Evolutionary conservation across 768 basidiomycete species (phyloP).

Genomic region (Leccinum obscurum): DNA sequence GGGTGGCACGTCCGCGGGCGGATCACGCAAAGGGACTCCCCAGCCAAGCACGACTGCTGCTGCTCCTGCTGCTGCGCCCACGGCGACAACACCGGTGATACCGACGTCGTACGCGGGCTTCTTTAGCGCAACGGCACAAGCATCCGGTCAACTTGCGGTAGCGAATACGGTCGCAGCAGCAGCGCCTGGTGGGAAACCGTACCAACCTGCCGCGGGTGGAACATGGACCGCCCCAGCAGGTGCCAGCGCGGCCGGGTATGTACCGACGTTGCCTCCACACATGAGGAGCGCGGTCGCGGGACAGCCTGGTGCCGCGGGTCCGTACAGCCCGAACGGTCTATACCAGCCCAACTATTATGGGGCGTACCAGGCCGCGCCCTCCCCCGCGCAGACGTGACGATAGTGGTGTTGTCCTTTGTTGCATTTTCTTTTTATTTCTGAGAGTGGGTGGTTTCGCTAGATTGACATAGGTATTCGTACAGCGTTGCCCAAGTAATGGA

Average conservation of each 20-base stretch:
- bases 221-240: slow-evolving; percentile 30
- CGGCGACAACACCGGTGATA: slow-evolving; percentile 31
- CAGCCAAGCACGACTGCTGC: slow-evolving; percentile 31
- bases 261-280: slow-evolving; percentile 45
- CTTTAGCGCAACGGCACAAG: slow-evolving; percentile 34
- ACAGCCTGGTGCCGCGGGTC: slow-evolving; percentile 22
- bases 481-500: slow-evolving; percentile 21
- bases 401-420: not conserved
- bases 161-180: slow-evolving; percentile 51
- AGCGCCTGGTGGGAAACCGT: slow-evolving; percentile 30
- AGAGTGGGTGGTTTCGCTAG: slow-evolving; percentile 16
- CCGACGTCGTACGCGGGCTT: slow-evolving; percentile 43
- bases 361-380: slow-evolving; percentile 33
- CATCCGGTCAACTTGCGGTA: slow-evolving; percentile 47
- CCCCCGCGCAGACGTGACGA: slow-evolving; percentile 31
- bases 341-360: slow-evolving; percentile 36
- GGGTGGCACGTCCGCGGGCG: slow-evolving; percentile 20
- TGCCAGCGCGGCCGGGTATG: slow-evolving; percentile 24
- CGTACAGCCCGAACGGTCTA: slow-evolving; percentile 17
- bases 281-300: slow-evolving; percentile 32
- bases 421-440: not conserved
- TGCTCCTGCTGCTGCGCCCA: slow-evolving; percentile 25
- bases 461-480: slow-evolving; percentile 20
- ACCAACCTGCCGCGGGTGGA: slow-evolving; percentile 27
- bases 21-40: slow-evolving; percentile 45